A percentile compares a stretch with the other conserved stretches of the same genome.
phyloP scores from a whole-genome alignment of 495 filamentous ascomycete genomes.

The Aspergillus homomorphus region DNA sequence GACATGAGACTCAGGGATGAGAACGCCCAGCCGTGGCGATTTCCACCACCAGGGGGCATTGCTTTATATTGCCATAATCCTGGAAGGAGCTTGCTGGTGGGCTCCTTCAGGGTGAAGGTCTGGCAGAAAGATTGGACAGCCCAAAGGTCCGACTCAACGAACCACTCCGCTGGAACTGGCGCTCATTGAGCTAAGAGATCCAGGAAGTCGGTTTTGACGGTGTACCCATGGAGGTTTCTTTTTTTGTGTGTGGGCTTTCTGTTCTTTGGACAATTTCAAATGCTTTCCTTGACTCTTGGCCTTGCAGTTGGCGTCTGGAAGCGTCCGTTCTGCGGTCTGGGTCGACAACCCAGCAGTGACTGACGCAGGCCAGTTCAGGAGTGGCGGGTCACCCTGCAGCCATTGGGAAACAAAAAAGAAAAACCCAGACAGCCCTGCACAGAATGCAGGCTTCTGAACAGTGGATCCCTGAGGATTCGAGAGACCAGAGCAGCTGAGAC shows the following conservation, averaged over 20 bases:
- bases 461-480: slow-evolving; percentile 21
- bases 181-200: slow-evolving; percentile 9
- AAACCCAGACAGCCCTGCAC: slow-evolving; percentile 4
- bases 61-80: not conserved
- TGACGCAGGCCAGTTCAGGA: slow-evolving; percentile 34
- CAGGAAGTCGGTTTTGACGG: slow-evolving; percentile 13
- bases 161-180: slow-evolving; percentile 18
- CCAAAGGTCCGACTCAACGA: slow-evolving; percentile 1
- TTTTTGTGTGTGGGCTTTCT: not conserved
- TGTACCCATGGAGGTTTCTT: slow-evolving; percentile 2
- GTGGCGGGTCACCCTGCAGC: slow-evolving; percentile 40
- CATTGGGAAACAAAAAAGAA: slow-evolving; percentile 27
- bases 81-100: not conserved
- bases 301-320: slow-evolving; percentile 14
- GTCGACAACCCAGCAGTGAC: slow-evolving; percentile 17
- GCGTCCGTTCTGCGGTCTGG: slow-evolving; percentile 7
- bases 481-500: slow-evolving; percentile 18
- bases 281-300: slow-evolving; percentile 12
- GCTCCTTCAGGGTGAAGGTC: not conserved
- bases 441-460: slow-evolving; percentile 5
- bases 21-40: not conserved
- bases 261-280: slow-evolving; percentile 11
- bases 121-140: slow-evolving; percentile 8
- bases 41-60: not conserved
- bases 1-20: not conserved